Percentiles rank a stretch among this genome's conserved stretches.
phyloP scores from a whole-genome alignment of 768 basidiomycete species.

The Lentinus tigrinus region DNA sequence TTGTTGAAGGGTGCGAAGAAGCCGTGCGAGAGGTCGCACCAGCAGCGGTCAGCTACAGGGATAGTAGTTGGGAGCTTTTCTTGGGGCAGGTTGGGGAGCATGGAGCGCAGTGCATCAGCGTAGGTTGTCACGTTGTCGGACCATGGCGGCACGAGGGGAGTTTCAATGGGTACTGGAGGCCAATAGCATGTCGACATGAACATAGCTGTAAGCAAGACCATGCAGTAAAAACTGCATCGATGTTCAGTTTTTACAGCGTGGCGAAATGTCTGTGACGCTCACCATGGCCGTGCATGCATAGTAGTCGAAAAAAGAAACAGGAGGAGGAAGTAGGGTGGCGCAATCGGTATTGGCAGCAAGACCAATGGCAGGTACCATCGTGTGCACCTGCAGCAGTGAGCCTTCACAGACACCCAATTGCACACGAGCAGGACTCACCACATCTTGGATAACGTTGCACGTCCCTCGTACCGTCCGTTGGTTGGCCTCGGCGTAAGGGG shows the following conservation, averaged over 20 bases:
- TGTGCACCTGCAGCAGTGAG: slow-evolving; percentile 58
- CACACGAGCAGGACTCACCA: slow-evolving; percentile 44
- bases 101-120: slow-evolving; percentile 56
- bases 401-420: not conserved
- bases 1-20: slow-evolving; percentile 79
- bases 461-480: too few relatives aligned
- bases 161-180: slow-evolving; percentile 74
- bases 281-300: slow-evolving; percentile 86
- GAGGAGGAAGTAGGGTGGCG: slow-evolving; percentile 76
- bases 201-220: slow-evolving; percentile 76
- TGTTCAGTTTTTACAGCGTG: not conserved
- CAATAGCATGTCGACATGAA: slow-evolving; percentile 89
- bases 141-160: slow-evolving; percentile 64
- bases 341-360: slow-evolving; percentile 74
- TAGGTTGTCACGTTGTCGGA: slow-evolving; percentile 71
- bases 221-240: slow-evolving; percentile 74
- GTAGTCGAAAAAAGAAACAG: slow-evolving; percentile 76
- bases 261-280: slow-evolving; percentile 24
- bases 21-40: slow-evolving; percentile 74
- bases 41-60: slow-evolving; percentile 74
- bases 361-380: slow-evolving; percentile 82
- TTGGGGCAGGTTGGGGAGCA: slow-evolving; percentile 36
- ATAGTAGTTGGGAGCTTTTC: slow-evolving; percentile 53
- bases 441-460: too few relatives aligned
- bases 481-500: too few relatives aligned